phyloP scores from a whole-genome alignment of 2,329 filamentous ascomycete genomes.

The Fragosphaeria purpurea region DNA sequence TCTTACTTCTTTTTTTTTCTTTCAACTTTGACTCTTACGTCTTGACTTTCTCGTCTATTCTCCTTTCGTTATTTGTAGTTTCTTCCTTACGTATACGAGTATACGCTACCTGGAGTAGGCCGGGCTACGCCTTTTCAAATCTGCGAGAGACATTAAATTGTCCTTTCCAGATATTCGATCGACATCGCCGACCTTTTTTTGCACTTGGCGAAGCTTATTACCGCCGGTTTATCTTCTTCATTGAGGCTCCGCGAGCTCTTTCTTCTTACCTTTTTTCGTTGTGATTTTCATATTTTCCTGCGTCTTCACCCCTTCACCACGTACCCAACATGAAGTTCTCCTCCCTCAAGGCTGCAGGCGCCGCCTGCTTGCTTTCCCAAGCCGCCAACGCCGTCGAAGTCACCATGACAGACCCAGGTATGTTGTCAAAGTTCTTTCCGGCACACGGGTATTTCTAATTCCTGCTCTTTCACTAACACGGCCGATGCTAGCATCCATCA shows the following conservation, averaged over 20 bases:
- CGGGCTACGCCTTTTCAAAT: too few relatives aligned
- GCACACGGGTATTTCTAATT: too few relatives aligned
- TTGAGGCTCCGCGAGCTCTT: background rate
- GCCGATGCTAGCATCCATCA: conserved; percentile 37
- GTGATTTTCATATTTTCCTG: background rate
- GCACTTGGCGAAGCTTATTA: background rate
- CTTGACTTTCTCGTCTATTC: conserved; percentile 9
- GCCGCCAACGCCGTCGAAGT: conserved; percentile 10
- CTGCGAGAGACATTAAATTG: too few relatives aligned
- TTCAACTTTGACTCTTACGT: background rate
- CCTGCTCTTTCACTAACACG: background rate
- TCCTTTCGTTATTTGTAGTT: conserved; percentile 6
- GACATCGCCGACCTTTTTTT: background rate
- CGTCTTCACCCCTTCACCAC: background rate
- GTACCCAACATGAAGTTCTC: conserved; percentile 2
- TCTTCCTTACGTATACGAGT: conserved; percentile 6
- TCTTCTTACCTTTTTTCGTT: background rate
- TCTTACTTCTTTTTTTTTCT: conserved; percentile 9
- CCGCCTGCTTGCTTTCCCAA: conserved; percentile 10
- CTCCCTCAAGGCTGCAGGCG: conserved; percentile 3
- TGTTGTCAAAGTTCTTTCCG: background rate
- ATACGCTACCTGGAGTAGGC: too few relatives aligned
- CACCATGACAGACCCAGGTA: conserved; percentile 8
- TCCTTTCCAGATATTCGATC: background rate
- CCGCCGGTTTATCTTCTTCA: too few relatives aligned